These are phyloP conservation scores for Termitomyces heimii DNA, from an alignment of 768 basidiomycete genomes.

Conservation along the genomic window DNA sequence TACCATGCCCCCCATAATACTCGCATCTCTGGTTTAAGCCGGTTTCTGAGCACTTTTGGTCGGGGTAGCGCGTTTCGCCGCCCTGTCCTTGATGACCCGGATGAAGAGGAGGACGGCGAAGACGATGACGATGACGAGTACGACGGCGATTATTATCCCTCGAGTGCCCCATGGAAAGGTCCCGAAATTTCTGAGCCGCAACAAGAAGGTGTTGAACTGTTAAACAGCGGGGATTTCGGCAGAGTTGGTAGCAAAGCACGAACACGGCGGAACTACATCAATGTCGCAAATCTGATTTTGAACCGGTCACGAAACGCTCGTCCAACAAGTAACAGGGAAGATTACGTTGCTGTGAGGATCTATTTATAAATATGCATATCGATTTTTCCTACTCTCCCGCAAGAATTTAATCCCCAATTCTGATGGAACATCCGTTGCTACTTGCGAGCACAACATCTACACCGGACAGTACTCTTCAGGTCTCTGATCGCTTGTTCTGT, in stretches of 20 bases:
- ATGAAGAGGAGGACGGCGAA: constrained; percentile 15
- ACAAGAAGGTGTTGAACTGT: constrained; percentile 54
- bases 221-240: constrained; percentile 80
- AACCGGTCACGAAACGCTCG: constrained; percentile 32
- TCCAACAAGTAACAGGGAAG: constrained; percentile 39
- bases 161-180: constrained; percentile 20
- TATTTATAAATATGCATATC: background rate
- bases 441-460: constrained; percentile 71
- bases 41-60: constrained; percentile 17
- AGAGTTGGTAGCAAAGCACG: constrained; percentile 46
- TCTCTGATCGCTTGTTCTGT: constrained; percentile 18
- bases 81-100: background rate
- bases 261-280: constrained; percentile 34
- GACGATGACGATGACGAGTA: constrained; percentile 23
- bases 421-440: constrained; percentile 73
- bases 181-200: constrained; percentile 49
- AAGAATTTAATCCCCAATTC: constrained; percentile 77
- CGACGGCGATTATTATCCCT: constrained; percentile 34
- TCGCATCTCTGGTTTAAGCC: constrained; percentile 22
- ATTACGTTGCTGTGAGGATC: constrained; percentile 43
- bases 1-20: constrained; percentile 8
- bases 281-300: constrained; percentile 43
- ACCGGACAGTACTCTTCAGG: constrained; percentile 81
- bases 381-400: background rate
- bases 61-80: background rate